Evolutionary conservation across 371 early-diverging fungal genomes (phyloP), one percentile per base, ranked within the genome.

Genomic region (Circinella minor): DNA sequence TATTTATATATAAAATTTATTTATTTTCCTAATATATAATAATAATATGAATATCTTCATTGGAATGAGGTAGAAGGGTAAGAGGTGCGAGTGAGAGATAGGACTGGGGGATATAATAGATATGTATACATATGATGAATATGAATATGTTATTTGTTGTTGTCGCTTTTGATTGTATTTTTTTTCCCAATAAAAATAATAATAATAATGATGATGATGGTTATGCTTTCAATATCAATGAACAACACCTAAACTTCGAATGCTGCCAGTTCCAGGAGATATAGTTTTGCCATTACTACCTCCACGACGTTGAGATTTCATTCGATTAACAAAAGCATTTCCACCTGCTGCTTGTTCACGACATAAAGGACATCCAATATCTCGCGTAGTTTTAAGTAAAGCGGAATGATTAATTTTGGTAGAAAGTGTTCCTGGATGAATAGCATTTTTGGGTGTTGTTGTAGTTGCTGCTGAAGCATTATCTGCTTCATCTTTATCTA

Each of bases 341-440:
- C 82, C 82, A 43, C 82, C 80, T 62, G 86, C 87, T 38, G 77
- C 74, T 57, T 87, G 89, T 65, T 87, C 87, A 60, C 77, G 70
- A 65, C 89, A 89, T 18, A 87, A 70, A 0, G 89, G 89, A 63
- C 89, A 89, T 5, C 81, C 86, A 49, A 81, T 77, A 54, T 77
- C 67, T 65, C 83, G 66, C 55, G 84, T 78, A 11, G 89, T 81
- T 51, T 84, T 85, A 18, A 89, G 74, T 36, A 87, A 57, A 3
- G 85, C 81, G 8, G 86, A 81, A 74, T 86, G 88, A 61, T 87
- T 86, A 9, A 86, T 79, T 72, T 89, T 89, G 70, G 72, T 77
- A 47, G 77, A 61, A 66, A 84, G 20, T 62, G 80, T 69, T 38
- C 81, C 77, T 70, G 75, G 54, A 67, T 76, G 61, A 70, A 72